These are phyloP conservation scores for Podaxis pistillaris DNA, from an alignment of 768 basidiomycete species.

Conservation along the genomic window DNA sequence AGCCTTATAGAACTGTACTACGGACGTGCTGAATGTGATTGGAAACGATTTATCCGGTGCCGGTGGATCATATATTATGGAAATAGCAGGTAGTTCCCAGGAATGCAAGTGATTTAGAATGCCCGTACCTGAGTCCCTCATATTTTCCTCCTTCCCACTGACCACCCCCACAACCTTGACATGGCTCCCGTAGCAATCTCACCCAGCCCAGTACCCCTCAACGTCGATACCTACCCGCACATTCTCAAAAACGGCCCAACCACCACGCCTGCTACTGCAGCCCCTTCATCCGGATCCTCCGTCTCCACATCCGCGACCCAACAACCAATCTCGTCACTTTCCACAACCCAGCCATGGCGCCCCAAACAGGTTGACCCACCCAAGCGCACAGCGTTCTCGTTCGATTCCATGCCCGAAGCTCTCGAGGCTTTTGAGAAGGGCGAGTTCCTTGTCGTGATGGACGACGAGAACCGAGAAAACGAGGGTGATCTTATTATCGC, in stretches of 20 bases:
- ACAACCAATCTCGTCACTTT: slow-evolving; percentile 4
- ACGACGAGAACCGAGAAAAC: slow-evolving; percentile 94
- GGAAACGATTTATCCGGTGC: neutral
- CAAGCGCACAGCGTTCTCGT: slow-evolving; percentile 48
- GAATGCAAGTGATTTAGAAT: slow-evolving; percentile 1
- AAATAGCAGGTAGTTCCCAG: slow-evolving; percentile 22
- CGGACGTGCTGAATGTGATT: neutral
- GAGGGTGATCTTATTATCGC: slow-evolving; percentile 96
- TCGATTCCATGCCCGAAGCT: slow-evolving; percentile 82
- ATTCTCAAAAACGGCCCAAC: slow-evolving; percentile 13
- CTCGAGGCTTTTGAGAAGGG: slow-evolving; percentile 73
- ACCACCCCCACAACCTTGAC: slow-evolving; percentile 3
- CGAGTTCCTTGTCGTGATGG: slow-evolving; percentile 96
- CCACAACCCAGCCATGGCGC: slow-evolving; percentile 27
- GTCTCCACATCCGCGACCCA: slow-evolving; percentile 19
- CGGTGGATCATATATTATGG: neutral
- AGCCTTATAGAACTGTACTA: neutral
- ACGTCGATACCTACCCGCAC: slow-evolving; percentile 4
- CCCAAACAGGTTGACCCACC: slow-evolving; percentile 32
- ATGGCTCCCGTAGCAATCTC: slow-evolving; percentile 33
- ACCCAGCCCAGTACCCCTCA: slow-evolving; percentile 7
- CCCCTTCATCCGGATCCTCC: slow-evolving; percentile 12
- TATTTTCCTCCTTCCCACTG: slow-evolving; percentile 16
- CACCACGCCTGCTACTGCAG: slow-evolving; percentile 14
- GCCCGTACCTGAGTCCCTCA: slow-evolving; percentile 13